Percentiles rank a stretch among this genome's conserved stretches.
Evolutionary conservation across 257 asterid species (phyloP).

Genomic region (Solanum arcanum): DNA sequence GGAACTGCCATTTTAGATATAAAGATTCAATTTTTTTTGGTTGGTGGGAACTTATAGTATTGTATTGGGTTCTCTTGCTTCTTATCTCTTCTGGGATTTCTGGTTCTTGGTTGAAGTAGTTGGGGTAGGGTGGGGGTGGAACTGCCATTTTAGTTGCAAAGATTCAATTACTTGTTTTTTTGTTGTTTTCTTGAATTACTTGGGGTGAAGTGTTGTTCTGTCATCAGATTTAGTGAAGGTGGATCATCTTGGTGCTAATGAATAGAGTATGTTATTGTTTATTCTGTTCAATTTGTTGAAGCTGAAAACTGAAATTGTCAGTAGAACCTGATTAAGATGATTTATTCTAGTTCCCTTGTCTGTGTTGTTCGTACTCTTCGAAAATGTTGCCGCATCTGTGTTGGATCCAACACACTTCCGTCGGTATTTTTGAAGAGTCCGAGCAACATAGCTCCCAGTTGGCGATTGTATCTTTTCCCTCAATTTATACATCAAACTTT

Average conservation of each 20-base stretch:
- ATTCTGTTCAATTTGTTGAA: background rate
- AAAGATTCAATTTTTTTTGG: background rate
- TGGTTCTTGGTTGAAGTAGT: background rate
- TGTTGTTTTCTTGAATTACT: background rate
- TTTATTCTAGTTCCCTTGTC: background rate
- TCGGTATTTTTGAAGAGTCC: background rate
- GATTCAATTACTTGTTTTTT: background rate
- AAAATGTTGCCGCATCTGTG: background rate
- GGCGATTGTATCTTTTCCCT: background rate
- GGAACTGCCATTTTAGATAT: background rate
- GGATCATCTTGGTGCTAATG: conserved; percentile 7
- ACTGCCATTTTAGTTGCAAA: background rate
- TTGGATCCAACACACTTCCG: background rate
- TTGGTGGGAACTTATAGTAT: background rate
- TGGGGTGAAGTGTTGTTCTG: background rate
- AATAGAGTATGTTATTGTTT: background rate
- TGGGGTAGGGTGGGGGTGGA: background rate
- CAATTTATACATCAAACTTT: background rate
- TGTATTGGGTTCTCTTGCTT: background rate
- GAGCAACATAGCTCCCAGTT: background rate
- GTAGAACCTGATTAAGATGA: background rate
- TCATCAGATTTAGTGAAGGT: background rate
- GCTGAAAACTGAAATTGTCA: background rate
- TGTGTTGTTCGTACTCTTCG: background rate
- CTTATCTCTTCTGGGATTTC: background rate